phyloP scores from a whole-genome alignment of 2,329 filamentous ascomycete species.

The Arthrobotrys megalospora region DNA sequence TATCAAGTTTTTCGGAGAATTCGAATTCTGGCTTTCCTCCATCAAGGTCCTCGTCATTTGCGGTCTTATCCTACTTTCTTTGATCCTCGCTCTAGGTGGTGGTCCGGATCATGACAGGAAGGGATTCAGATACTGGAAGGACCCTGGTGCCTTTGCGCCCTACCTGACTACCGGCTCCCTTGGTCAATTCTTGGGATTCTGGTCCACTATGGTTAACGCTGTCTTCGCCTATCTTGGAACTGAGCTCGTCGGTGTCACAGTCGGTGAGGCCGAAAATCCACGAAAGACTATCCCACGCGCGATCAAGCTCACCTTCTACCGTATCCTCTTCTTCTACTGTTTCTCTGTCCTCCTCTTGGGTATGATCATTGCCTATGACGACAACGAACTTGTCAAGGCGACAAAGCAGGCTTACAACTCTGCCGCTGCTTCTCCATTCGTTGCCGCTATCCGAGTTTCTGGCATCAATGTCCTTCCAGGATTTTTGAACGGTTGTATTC shows the following conservation, averaged over 20 bases:
- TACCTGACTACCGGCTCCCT: conserved; percentile 68
- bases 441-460: conserved; percentile 78
- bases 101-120: conserved; percentile 75
- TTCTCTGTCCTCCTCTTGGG: conserved; percentile 81
- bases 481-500: conserved; percentile 81
- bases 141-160: conserved; percentile 74
- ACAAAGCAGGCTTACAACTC: conserved; percentile 67
- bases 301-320: conserved; percentile 85
- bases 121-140: conserved; percentile 78
- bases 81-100: conserved; percentile 77
- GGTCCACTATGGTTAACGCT: conserved; percentile 81
- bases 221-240: conserved; percentile 85
- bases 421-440: conserved; percentile 80
- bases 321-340: conserved; percentile 85
- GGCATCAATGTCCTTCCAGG: conserved; percentile 76
- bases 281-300: conserved; percentile 82
- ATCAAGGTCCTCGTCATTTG: conserved; percentile 79
- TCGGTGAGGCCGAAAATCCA: conserved; percentile 84
- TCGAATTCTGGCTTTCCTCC: conserved; percentile 73
- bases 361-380: conserved; percentile 82
- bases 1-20: conserved; percentile 79
- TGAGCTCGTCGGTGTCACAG: conserved; percentile 82
- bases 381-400: conserved; percentile 74
- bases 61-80: conserved; percentile 76
- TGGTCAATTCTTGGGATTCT: conserved; percentile 75